Percentiles rank a stretch among this genome's conserved stretches.
Conservation (phyloP, 1,139 yeast species). For the Sugiyamaella grinbergsii region DNA sequence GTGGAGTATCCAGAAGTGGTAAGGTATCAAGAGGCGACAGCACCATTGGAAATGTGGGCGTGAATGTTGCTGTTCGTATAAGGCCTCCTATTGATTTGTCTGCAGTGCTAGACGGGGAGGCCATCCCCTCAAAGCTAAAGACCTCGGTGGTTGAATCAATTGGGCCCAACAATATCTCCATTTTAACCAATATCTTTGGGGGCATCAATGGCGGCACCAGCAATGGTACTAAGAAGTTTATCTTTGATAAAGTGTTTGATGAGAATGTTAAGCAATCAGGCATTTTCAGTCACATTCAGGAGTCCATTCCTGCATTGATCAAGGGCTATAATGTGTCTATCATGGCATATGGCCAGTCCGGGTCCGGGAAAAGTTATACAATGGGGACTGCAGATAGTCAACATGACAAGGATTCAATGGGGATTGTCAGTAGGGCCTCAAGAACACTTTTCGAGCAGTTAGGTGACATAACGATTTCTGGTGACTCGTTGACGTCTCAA, state of each 20-base stretch:
- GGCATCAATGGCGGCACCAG: constrained; percentile 13
- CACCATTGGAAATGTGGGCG: constrained; percentile 21
- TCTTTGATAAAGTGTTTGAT: constrained; percentile 33
- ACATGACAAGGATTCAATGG: constrained; percentile 25
- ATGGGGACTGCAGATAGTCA: constrained; percentile 37
- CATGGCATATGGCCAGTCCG: constrained; percentile 43
- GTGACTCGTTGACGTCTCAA: no score
- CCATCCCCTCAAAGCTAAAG: constrained; percentile 1
- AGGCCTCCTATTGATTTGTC: constrained; percentile 18
- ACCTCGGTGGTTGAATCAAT: constrained; percentile 19
- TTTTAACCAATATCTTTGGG: constrained; percentile 15
- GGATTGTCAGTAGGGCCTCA: constrained; percentile 32
- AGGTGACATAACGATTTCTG: no score
- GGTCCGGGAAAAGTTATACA: constrained; percentile 42
- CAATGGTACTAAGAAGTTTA: constrained; percentile 26
- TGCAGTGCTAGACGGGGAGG: not conserved
- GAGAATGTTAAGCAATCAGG: constrained; percentile 31
- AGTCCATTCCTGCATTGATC: constrained; percentile 27
- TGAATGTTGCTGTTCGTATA: constrained; percentile 30
- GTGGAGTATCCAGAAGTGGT: not conserved
- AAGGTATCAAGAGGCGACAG: not conserved
- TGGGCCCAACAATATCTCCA: constrained; percentile 15
- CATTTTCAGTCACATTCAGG: constrained; percentile 30
- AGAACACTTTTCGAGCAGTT: constrained; percentile 26
- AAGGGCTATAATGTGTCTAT: constrained; percentile 39